phyloP scores from a whole-genome alignment of 1,284 basidiomycete genomes.

The Malassezia cuniculi region DNA sequence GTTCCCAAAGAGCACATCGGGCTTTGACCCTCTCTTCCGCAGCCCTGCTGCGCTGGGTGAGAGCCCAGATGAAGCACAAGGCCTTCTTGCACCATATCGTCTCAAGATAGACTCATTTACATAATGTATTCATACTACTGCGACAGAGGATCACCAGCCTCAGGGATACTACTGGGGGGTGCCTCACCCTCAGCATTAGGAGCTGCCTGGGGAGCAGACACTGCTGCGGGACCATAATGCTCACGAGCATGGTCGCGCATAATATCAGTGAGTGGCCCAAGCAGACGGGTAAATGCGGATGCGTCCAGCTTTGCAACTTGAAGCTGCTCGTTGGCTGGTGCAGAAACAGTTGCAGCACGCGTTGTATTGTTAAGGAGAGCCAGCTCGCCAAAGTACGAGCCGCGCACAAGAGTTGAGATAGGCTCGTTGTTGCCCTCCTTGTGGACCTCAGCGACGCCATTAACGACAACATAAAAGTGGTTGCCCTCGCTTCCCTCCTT shows the following conservation, averaged over 20 bases:
- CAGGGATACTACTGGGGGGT: too few species aligned
- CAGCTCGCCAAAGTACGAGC: slow-evolving; percentile 95
- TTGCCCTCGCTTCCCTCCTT: slow-evolving; percentile 85
- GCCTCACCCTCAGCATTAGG: too few species aligned
- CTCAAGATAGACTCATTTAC: too few species aligned
- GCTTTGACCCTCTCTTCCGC: slow-evolving; percentile 76
- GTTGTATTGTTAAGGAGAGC: slow-evolving; percentile 71
- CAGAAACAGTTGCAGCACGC: slow-evolving; percentile 84
- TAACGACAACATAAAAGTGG: slow-evolving; percentile 93
- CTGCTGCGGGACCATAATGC: too few species aligned
- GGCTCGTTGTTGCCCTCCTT: slow-evolving; percentile 49
- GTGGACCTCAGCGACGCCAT: slow-evolving; percentile 74
- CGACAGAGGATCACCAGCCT: too few species aligned
- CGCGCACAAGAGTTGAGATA: slow-evolving; percentile 67
- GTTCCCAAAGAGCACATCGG: slow-evolving; percentile 76
- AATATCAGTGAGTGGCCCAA: slow-evolving; percentile 76
- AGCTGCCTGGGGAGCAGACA: too few species aligned
- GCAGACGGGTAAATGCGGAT: slow-evolving; percentile 79
- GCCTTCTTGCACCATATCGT: too few species aligned
- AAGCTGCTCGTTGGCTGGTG: slow-evolving; percentile 48
- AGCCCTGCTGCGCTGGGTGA: slow-evolving; percentile 55
- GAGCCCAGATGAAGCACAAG: too few species aligned
- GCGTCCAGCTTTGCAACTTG: slow-evolving; percentile 78
- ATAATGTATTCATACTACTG: too few species aligned
- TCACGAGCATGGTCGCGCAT: slow-evolving; percentile 64